Evolutionary conservation across 768 basidiomycete species (phyloP), one percentile per base, ranked within the genome.

Genomic region (Psilocybe cyanescens): DNA sequence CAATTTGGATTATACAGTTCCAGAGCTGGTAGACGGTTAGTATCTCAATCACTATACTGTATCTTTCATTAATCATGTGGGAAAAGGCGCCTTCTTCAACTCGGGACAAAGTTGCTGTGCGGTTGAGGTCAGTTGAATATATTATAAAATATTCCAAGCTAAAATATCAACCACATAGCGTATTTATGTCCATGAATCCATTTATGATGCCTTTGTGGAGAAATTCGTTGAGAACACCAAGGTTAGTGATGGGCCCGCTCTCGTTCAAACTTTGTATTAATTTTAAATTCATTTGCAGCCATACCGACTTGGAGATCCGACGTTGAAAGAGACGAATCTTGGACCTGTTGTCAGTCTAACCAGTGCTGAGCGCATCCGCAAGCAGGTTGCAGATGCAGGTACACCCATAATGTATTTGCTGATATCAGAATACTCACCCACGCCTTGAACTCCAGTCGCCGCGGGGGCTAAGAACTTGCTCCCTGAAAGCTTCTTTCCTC

Each of bases 81-180:
- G 19, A 44, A 1, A 67, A 94, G 92, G 94, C 39, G 90, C 94
- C 3, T 89, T 96, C 77, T 99, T 95, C 81, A 99, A 99, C 75
- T 95, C 96, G 14, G 97, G 97, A 1, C 97, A 99, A 76, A 96
- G 94, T 65, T 99, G 97, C 74, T 98, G 97, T 70, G 87, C 91
- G 0, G 80, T 99, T 61, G 97, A 99, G 81, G 92, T 91, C 62
- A 14, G 78, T 8, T 31, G 5, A 35, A 4, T 6, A 3, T 35
- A 12, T 46, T 28, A 29, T 28, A 31, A 17, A 28, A 9, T 24
- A 12, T 35, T 45, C 35, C n/a, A 35, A 14, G 19, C 19, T 29
- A n/a, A 19, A 8, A 41, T n/a, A 47, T 61, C 9, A 14, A 46
- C 31, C 33, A 57, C 17, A 8, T 67, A 94, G 90, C 85, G 97